Conservation (phyloP, 176 grass and related monocot genomes). For the Saccharum spontaneum region DNA sequence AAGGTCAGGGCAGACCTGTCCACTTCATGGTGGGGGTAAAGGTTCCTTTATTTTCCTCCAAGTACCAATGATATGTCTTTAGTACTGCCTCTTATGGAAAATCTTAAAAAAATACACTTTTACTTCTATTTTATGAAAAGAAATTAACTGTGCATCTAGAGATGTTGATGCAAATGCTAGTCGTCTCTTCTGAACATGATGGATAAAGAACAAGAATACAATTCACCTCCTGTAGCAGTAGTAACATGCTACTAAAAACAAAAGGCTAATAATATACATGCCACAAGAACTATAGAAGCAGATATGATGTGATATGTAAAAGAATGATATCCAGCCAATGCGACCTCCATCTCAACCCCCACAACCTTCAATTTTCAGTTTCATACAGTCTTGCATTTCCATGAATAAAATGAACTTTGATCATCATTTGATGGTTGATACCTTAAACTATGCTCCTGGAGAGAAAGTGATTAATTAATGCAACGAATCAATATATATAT, state of each 20-base stretch:
- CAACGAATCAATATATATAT: not conserved
- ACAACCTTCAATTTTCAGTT: not conserved
- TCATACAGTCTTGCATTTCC: not conserved
- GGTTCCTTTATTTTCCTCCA: not conserved
- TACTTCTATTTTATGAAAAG: not conserved
- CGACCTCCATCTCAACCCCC: not conserved
- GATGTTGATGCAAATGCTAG: not conserved
- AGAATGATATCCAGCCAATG: slow-evolving; percentile 30
- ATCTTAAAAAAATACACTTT: not conserved
- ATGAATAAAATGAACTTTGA: not conserved
- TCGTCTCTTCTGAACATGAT: not conserved
- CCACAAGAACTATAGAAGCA: not conserved
- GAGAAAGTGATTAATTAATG: slow-evolving; percentile 12
- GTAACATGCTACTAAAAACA: not conserved
- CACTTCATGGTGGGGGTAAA: not conserved
- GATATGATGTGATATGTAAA: slow-evolving; percentile 29
- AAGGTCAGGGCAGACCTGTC: not conserved
- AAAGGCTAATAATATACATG: not conserved
- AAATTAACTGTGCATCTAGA: not conserved
- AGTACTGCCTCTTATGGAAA: not conserved
- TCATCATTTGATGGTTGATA: slow-evolving; percentile 16
- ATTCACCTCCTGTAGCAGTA: not conserved
- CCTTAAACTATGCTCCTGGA: slow-evolving; percentile 11
- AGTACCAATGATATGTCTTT: not conserved
- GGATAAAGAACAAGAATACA: not conserved